Evolutionary conservation across 2,329 filamentous ascomycete genomes (phyloP).

Genomic region (Fusarium transvaalense): DNA sequence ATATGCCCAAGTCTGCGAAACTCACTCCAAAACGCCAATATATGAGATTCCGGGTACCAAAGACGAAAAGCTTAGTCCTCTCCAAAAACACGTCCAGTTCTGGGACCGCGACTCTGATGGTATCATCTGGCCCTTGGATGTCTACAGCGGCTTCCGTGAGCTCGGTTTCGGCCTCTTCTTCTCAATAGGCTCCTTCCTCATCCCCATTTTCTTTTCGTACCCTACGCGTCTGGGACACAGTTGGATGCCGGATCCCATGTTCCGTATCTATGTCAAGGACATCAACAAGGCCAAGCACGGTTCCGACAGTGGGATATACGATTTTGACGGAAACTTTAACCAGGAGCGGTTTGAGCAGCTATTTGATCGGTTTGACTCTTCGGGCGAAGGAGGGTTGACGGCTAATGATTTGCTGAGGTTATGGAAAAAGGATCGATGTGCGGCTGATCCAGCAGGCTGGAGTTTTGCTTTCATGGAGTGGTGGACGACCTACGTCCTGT

Average conservation of each 20-base stretch:
- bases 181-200: conserved; percentile 56
- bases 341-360: conserved; percentile 64
- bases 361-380: conserved; percentile 60
- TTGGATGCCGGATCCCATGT: conserved; percentile 55
- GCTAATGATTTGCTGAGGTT: conserved; percentile 53
- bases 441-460: conserved; percentile 41
- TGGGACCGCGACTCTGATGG: conserved; percentile 58
- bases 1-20: not conserved
- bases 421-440: conserved; percentile 55
- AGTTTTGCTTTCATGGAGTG: conserved; percentile 40
- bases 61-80: conserved; percentile 4
- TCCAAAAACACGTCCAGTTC: conserved; percentile 58
- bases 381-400: conserved; percentile 54
- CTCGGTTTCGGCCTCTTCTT: conserved; percentile 58
- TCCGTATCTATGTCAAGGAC: conserved; percentile 54
- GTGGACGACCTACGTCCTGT: conserved; percentile 62
- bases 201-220: conserved; percentile 61
- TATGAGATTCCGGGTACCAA: rapidly evolving
- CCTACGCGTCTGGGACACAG: conserved; percentile 54
- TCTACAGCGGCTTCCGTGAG: conserved; percentile 56
- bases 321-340: conserved; percentile 61
- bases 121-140: conserved; percentile 55
- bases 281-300: conserved; percentile 62
- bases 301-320: conserved; percentile 61
- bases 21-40: not conserved